Evolutionary conservation across 768 basidiomycete genomes (phyloP), one percentile per base, ranked within the genome.

Genomic region (Russula dissimulans): DNA sequence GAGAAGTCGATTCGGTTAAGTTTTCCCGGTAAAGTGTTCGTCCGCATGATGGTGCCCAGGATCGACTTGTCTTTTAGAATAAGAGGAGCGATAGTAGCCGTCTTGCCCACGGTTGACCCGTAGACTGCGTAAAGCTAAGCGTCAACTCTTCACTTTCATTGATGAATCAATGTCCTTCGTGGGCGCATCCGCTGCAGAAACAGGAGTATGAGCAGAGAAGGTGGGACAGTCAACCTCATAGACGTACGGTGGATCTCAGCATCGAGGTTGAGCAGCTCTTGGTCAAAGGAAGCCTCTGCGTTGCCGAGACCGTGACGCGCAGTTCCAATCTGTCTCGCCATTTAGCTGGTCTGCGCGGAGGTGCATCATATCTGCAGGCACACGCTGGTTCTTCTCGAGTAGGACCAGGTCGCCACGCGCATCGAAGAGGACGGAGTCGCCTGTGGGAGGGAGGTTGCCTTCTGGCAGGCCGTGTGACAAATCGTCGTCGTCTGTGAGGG

Each of bases 71-170:
- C 97, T 83, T 86, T 87, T 87, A 95, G 93, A 57, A 98, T 98
- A 65, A 94, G 90, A 45, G 89, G 86, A 0, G 92, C 94, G 67
- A 99, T 44, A 98, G n/a, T n/a, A n/a, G n/a, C 89, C 1, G 95
- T 98, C 75, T 99, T 98, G 58, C 97, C 97, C 95, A 99, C 98
- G 72, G 67, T 99, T 99, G 55, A 99, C 95, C 18, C 97, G 89
- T 57, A 99, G 77, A 79, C 95, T 97, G 70, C 5, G 32, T 17
- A 43, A 31, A 26, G 56, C 53, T 29, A 18, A 18, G 12, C 1
- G 4, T 12, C 9, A 14, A 15, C 14, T 12, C 50, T 18, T 43
- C 18, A 26, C n/a, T 38, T 52, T 29, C 34, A 38, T 42, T 15
- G 8, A 41, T n/a, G 89, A 81, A 68, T 99, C 91, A 41, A 99